These are phyloP conservation scores for Veloboletus limbatus DNA, from an alignment of 1,284 basidiomycete species.

Conservation along the genomic window DNA sequence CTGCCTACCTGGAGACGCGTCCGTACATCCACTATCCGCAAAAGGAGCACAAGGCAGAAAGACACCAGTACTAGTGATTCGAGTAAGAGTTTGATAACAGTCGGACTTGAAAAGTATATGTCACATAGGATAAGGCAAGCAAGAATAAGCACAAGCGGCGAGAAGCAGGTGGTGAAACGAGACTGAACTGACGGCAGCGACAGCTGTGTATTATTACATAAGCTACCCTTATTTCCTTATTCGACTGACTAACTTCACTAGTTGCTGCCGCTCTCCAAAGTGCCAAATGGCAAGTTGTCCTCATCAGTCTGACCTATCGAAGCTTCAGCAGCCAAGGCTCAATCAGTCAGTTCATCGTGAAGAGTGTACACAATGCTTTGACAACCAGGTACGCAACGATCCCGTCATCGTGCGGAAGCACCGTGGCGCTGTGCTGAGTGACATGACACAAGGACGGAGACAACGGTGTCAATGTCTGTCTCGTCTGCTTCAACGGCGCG, in stretches of 20 bases:
- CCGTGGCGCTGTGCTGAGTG: constrained; percentile 7
- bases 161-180: constrained; percentile 23
- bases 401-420: constrained; percentile 2
- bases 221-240: too few relatives aligned
- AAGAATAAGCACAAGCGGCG: constrained; percentile 32
- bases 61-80: constrained; percentile 37
- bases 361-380: constrained; percentile 96
- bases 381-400: constrained; percentile 71
- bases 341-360: constrained; percentile 73
- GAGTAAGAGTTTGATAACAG: constrained; percentile 42
- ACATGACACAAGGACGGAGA: constrained; percentile 62
- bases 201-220: too few relatives aligned
- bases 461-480: constrained; percentile 85
- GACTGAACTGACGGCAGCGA: too few relatives aligned
- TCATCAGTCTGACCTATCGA: constrained; percentile 22
- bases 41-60: constrained; percentile 28
- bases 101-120: constrained; percentile 39
- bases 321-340: constrained; percentile 37
- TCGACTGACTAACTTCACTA: too few relatives aligned
- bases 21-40: constrained; percentile 10
- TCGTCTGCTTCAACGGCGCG: constrained; percentile 92
- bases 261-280: too few relatives aligned
- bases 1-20: not conserved
- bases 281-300: constrained; percentile 31
- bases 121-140: constrained; percentile 39